Evolutionary conservation across 2,329 filamentous ascomycete genomes (phyloP).

Genomic region (Aspergillus flavus): DNA sequence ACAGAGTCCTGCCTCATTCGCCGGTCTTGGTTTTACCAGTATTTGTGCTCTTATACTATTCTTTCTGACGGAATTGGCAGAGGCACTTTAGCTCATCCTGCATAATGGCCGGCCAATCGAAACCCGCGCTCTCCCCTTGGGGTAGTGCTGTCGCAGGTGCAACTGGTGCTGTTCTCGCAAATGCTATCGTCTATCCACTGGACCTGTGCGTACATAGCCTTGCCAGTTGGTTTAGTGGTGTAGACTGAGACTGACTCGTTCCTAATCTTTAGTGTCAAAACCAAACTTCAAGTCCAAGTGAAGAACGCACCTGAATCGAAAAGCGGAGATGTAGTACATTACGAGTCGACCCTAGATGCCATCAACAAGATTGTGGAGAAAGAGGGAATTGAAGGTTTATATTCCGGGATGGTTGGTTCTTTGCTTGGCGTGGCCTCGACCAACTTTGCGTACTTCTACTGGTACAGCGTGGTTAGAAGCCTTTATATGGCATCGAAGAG

Average conservation of each 20-base stretch:
- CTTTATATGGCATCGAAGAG: slow-evolving; percentile 69
- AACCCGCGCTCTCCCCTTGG: slow-evolving; percentile 82
- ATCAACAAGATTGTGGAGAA: slow-evolving; percentile 78
- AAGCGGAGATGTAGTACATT: slow-evolving; percentile 64
- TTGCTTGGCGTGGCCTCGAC: slow-evolving; percentile 92
- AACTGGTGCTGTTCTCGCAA: slow-evolving; percentile 89
- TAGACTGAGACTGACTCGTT: slow-evolving; percentile 18
- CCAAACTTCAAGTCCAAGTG: slow-evolving; percentile 90
- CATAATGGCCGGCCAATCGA: slow-evolving; percentile 60
- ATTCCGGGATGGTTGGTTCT: slow-evolving; percentile 83
- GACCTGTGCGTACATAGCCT: slow-evolving; percentile 73
- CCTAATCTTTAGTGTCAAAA: slow-evolving; percentile 75
- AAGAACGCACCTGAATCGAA: slow-evolving; percentile 60
- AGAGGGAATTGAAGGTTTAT: slow-evolving; percentile 81
- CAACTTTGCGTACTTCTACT: slow-evolving; percentile 99
- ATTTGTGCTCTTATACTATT: neutral
- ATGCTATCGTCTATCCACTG: slow-evolving; percentile 91
- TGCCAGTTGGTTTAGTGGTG: neutral
- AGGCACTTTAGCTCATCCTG: slow-evolving; percentile 4
- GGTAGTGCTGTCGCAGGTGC: slow-evolving; percentile 90
- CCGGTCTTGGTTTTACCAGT: neutral
- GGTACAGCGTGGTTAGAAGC: slow-evolving; percentile 86
- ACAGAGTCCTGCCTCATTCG: neutral
- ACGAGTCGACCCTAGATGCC: slow-evolving; percentile 84
- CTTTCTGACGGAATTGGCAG: neutral